These are phyloP conservation scores for Aspergillus sparsus DNA, from an alignment of 495 filamentous ascomycete genomes.

Conservation along the genomic window DNA sequence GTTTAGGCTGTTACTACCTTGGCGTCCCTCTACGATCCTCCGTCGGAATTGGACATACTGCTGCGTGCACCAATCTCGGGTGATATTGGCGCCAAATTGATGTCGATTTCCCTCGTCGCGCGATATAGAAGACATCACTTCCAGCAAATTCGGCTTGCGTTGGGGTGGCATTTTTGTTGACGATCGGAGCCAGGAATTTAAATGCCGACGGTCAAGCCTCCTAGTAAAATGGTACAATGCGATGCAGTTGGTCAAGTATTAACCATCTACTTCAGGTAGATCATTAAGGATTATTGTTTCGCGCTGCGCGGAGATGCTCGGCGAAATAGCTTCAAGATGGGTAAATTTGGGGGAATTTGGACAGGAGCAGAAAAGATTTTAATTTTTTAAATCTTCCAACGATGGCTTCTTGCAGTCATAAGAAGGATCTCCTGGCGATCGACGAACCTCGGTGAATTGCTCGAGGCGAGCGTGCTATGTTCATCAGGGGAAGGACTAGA, in stretches of 20 bases:
- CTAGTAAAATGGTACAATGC: too few species aligned
- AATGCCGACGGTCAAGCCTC: not conserved
- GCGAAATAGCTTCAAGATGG: not conserved
- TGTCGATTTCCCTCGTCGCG: constrained; percentile 16
- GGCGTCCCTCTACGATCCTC: not conserved
- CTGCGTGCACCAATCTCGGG: constrained; percentile 29
- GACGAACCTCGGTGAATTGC: constrained; percentile 9
- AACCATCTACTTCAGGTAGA: too few species aligned
- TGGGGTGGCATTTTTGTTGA: constrained; percentile 6
- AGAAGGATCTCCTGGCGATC: not conserved
- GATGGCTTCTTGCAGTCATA: not conserved
- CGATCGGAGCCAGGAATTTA: not conserved
- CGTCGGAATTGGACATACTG: constrained; percentile 20
- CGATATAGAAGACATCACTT: constrained; percentile 21
- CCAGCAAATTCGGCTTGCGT: constrained; percentile 12
- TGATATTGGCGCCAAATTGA: constrained; percentile 20
- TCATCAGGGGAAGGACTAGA: not conserved
- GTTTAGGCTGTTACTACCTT: constrained; percentile 1
- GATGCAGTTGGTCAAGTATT: too few species aligned
- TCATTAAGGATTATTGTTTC: too few species aligned
- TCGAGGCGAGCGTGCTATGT: not conserved
- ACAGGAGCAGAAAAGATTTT: not conserved
- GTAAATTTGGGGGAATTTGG: not conserved
- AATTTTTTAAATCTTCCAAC: not conserved
- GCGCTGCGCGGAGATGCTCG: too few species aligned